Evolutionary conservation across 2,329 filamentous ascomycete genomes (phyloP).

Genomic region (Talaromyces sp.): DNA sequence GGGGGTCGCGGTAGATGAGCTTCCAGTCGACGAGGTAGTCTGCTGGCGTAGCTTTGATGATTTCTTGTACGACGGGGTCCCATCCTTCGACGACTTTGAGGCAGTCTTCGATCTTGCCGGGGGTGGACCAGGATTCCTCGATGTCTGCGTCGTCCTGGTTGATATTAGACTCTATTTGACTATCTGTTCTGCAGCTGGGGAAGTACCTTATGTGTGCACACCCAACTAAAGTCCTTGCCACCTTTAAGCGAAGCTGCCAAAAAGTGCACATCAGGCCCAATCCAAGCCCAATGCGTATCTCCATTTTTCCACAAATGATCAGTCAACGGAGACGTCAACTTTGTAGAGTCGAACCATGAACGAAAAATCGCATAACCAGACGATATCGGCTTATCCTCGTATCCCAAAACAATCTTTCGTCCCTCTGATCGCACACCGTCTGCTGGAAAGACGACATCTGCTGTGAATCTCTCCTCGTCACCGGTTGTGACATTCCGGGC

Average conservation of each 20-base stretch:
- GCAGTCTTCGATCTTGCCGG: constrained; percentile 50
- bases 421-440: constrained; percentile 57
- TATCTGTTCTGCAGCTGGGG: not conserved
- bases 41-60: constrained; percentile 37
- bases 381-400: constrained; percentile 32
- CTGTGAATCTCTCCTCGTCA: constrained; percentile 33
- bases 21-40: constrained; percentile 29
- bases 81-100: constrained; percentile 46
- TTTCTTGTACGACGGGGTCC: constrained; percentile 12
- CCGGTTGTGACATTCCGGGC: constrained; percentile 29
- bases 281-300: constrained; percentile 53
- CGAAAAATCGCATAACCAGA: constrained; percentile 28
- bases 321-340: constrained; percentile 3
- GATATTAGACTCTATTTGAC: not conserved
- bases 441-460: constrained; percentile 53
- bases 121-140: constrained; percentile 55
- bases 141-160: constrained; percentile 52
- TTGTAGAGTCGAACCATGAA: constrained; percentile 17
- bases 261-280: constrained; percentile 46
- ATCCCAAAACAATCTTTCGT: constrained; percentile 46
- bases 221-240: constrained; percentile 55
- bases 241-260: constrained; percentile 53
- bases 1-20: constrained; percentile 29
- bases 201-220: constrained; percentile 51
- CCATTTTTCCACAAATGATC: constrained; percentile 52